Conservation (phyloP, 225 moss, liverwort and hornwort species). For the Polytrichum commune region DNA sequence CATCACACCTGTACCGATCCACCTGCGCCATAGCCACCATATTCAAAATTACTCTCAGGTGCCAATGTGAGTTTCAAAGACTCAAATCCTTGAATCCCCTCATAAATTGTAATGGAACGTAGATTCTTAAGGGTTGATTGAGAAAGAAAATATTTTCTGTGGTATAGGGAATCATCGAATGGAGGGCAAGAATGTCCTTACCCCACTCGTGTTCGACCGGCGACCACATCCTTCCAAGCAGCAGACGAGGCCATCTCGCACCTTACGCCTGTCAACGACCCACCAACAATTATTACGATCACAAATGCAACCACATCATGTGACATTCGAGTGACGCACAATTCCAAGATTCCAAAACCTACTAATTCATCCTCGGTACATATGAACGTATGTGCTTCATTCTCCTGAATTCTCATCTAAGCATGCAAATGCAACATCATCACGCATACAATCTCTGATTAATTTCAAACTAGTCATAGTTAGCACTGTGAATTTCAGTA, state of each 20-base stretch:
- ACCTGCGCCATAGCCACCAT: slow-evolving; percentile 40
- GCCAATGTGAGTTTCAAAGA: not conserved
- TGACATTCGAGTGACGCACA: no score
- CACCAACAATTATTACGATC: not conserved
- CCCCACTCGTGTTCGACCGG: slow-evolving; percentile 75
- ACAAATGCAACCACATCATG: no score
- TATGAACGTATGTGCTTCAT: no score
- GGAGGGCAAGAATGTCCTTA: slow-evolving; percentile 10
- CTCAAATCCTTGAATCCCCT: not conserved
- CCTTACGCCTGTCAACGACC: slow-evolving; percentile 22
- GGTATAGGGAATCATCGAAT: not conserved
- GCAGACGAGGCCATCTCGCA: slow-evolving; percentile 44
- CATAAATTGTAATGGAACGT: not conserved
- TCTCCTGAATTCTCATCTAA: no score
- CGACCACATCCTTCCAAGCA: slow-evolving; percentile 33
- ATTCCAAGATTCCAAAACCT: no score
- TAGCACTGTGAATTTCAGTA: no score
- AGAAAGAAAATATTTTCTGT: not conserved
- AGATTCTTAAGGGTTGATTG: not conserved
- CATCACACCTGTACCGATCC: slow-evolving; percentile 98
- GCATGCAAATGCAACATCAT: no score
- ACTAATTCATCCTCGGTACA: no score
- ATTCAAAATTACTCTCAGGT: not conserved
- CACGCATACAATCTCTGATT: no score
- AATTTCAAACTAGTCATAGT: no score